Percentiles rank a stretch among this genome's conserved stretches.
These are phyloP conservation scores for Pichia sp. DNA, from an alignment of 1,139 yeast genomes.

Conservation along the genomic window DNA sequence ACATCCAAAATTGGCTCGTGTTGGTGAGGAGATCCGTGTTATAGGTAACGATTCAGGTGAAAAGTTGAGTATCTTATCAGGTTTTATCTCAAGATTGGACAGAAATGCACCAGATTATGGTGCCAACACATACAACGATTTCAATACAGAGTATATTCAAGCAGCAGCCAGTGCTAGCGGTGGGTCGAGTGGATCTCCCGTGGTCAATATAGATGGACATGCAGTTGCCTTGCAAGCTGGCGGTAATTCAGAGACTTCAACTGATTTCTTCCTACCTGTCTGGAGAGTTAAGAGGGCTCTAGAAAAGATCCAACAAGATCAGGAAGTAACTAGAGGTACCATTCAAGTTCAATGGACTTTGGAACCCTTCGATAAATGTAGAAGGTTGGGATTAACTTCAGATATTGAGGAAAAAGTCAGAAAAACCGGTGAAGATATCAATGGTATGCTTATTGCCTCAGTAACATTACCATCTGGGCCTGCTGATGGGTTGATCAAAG, in stretches of 20 bases:
- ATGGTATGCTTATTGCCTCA: conserved; percentile 82
- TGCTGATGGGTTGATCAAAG: conserved; percentile 65
- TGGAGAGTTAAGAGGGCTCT: conserved; percentile 80
- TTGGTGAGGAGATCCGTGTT: conserved; percentile 89
- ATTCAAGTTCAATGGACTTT: conserved; percentile 88
- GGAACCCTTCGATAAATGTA: conserved; percentile 87
- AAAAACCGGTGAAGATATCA: conserved; percentile 52
- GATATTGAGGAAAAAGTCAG: conserved; percentile 74
- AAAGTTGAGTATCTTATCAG: conserved; percentile 80
- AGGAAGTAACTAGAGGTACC: conserved; percentile 72
- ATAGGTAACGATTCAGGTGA: conserved; percentile 98
- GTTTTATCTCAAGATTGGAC: conserved; percentile 85
- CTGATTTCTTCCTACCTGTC: conserved; percentile 87
- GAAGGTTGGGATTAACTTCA: conserved; percentile 74
- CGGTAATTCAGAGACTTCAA: conserved; percentile 85
- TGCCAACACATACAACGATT: conserved; percentile 82
- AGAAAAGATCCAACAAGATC: conserved; percentile 56
- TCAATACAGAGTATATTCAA: conserved; percentile 92
- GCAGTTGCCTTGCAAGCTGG: conserved; percentile 95
- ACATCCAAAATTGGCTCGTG: conserved; percentile 77
- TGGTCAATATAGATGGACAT: conserved; percentile 78
- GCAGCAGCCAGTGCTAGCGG: conserved; percentile 97
- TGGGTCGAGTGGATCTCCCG: conserved; percentile 95
- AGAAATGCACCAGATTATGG: conserved; percentile 96
- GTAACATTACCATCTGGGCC: conserved; percentile 86